A percentile compares a stretch with the other conserved stretches of the same genome.
These are phyloP conservation scores for Actinidia polygama DNA, from an alignment of 179 eudicot genomes.

Conservation along the genomic window DNA sequence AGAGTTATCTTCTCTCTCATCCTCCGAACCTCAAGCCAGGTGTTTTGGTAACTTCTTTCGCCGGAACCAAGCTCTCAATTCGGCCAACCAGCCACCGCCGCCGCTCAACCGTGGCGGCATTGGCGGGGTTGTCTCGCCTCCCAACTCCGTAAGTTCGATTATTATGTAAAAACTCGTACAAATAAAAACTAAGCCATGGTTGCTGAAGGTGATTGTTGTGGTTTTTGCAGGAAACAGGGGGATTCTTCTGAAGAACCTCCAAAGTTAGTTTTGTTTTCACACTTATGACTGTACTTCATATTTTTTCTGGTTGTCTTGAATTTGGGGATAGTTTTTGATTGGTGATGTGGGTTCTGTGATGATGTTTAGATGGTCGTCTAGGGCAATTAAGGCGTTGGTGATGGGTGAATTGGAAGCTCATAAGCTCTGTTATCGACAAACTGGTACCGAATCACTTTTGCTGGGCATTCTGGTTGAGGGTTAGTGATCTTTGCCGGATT, in stretches of 20 bases:
- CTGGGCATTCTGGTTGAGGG: slow-evolving; percentile 92
- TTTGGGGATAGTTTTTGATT: slow-evolving; percentile 11
- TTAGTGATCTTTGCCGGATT: slow-evolving; percentile 47
- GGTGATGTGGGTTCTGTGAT: slow-evolving; percentile 15
- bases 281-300: background rate
- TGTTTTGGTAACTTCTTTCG: slow-evolving; percentile 35
- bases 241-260: slow-evolving; percentile 52
- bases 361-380: slow-evolving; percentile 79
- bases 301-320: background rate
- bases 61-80: slow-evolving; percentile 54
- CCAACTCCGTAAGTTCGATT: slow-evolving; percentile 52
- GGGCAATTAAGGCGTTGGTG: slow-evolving; percentile 81
- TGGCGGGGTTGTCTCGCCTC: slow-evolving; percentile 54
- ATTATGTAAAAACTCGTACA: background rate
- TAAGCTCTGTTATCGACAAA: slow-evolving; percentile 74
- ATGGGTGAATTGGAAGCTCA: slow-evolving; percentile 87
- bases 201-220: slow-evolving; percentile 14
- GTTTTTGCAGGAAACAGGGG: slow-evolving; percentile 63
- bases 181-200: background rate
- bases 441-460: slow-evolving; percentile 85
- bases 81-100: slow-evolving; percentile 41
- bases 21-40: slow-evolving; percentile 24
- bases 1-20: slow-evolving; percentile 6
- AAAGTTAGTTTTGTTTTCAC: slow-evolving; percentile 47
- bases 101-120: slow-evolving; percentile 44